These are phyloP conservation scores for Pseudoscleropodium purum DNA, from an alignment of 225 moss, liverwort and hornwort genomes.

Conservation along the genomic window DNA sequence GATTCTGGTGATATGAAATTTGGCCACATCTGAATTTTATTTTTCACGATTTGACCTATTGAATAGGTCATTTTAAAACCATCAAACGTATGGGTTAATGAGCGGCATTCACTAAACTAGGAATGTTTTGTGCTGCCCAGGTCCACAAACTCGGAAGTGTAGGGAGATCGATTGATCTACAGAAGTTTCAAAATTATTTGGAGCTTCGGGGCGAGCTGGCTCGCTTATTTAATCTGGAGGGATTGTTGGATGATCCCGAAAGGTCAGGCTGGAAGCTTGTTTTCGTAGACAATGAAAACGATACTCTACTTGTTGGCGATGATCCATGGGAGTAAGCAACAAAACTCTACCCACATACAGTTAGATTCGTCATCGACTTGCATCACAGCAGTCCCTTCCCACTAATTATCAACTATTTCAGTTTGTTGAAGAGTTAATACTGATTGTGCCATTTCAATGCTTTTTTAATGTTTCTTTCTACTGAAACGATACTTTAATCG, in stretches of 20 bases:
- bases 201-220: conserved; percentile 61
- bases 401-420: background rate
- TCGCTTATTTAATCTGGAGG: conserved; percentile 55
- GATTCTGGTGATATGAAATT: background rate
- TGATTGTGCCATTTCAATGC: background rate
- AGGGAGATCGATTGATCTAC: conserved; percentile 61
- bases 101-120: background rate
- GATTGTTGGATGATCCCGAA: conserved; percentile 58
- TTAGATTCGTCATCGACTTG: background rate
- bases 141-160: conserved; percentile 56
- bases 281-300: conserved; percentile 67
- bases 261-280: conserved; percentile 71
- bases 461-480: background rate
- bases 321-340: conserved; percentile 67
- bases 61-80: background rate
- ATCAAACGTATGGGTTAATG: background rate
- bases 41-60: background rate
- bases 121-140: conserved; percentile 5
- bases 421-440: background rate
- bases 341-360: background rate
- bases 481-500: background rate
- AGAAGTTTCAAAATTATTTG: conserved; percentile 43
- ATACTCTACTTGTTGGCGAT: conserved; percentile 68
- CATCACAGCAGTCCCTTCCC: background rate
- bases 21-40: background rate